These are phyloP conservation scores for Debaryomyces castellii DNA, from an alignment of 805 yeast genomes.

Conservation along the genomic window DNA sequence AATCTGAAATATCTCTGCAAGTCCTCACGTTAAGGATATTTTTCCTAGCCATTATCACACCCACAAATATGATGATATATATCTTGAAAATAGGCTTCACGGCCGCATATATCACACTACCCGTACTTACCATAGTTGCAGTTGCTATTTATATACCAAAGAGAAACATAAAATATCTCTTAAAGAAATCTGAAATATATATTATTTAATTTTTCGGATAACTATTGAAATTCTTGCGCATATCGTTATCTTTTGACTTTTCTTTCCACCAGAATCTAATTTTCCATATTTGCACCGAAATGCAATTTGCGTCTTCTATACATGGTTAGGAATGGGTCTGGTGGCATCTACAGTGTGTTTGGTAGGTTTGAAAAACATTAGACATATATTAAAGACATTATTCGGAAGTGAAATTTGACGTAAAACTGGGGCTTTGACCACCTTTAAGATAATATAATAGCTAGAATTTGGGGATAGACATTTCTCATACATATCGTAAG, in stretches of 20 bases:
- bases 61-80: constrained; percentile 66
- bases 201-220: neutral
- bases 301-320: too few species aligned
- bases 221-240: neutral
- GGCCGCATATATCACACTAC: constrained; percentile 71
- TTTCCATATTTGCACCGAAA: too few species aligned
- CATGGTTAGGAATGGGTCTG: too few species aligned
- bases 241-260: too few species aligned
- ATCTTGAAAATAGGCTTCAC: constrained; percentile 87
- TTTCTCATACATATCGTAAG: too few species aligned
- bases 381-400: neutral
- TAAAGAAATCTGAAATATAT: neutral
- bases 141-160: neutral
- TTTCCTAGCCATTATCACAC: constrained; percentile 60
- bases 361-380: too few species aligned
- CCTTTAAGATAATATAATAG: too few species aligned
- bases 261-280: too few species aligned
- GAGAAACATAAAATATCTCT: neutral
- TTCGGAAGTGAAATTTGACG: neutral
- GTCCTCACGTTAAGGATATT: constrained; percentile 67
- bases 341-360: too few species aligned
- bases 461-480: too few species aligned
- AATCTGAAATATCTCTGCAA: constrained; percentile 66
- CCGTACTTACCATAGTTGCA: constrained; percentile 20
- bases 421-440: neutral